Conservation (phyloP, 768 basidiomycete genomes). For the Xerocomus spinulosus region DNA sequence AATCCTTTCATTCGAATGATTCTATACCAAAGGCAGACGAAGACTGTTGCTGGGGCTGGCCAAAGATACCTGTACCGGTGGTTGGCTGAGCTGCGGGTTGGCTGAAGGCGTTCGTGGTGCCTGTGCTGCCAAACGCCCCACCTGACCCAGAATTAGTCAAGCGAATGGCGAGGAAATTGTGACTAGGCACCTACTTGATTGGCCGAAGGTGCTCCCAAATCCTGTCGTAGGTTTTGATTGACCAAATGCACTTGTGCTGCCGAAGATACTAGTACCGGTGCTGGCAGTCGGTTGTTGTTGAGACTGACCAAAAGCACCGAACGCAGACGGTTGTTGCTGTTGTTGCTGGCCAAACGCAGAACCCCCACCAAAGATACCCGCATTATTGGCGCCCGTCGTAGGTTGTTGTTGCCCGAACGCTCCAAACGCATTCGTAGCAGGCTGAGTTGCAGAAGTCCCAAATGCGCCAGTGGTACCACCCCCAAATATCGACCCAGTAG, state of each 20-base stretch:
- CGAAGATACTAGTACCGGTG: conserved; percentile 31
- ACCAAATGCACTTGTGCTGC: conserved; percentile 29
- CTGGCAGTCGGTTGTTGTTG: conserved; percentile 34
- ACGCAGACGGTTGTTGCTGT: conserved; percentile 36
- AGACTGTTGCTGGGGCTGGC: conserved; percentile 35
- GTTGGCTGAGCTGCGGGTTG: conserved; percentile 25
- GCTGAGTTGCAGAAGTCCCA: conserved; percentile 25
- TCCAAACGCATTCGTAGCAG: conserved; percentile 28
- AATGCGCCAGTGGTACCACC: conserved; percentile 18
- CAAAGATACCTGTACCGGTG: conserved; percentile 29
- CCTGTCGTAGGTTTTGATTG: conserved; percentile 32
- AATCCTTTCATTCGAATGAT: conserved; percentile 2
- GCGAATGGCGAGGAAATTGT: neutral
- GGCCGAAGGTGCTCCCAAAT: conserved; percentile 25
- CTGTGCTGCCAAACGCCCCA: conserved; percentile 23
- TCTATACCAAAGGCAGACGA: conserved; percentile 39
- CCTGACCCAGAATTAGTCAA: conserved; percentile 10
- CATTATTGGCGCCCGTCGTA: conserved; percentile 28
- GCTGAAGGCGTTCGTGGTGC: conserved; percentile 23
- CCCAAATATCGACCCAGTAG: conserved; percentile 31
- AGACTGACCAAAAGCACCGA: conserved; percentile 50
- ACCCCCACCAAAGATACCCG: conserved; percentile 41
- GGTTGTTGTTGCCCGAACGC: conserved; percentile 35
- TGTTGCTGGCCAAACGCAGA: conserved; percentile 38
- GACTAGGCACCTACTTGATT: conserved; percentile 19